Evolutionary conservation across 768 basidiomycete species (phyloP).

Genomic region (Russula lepida): DNA sequence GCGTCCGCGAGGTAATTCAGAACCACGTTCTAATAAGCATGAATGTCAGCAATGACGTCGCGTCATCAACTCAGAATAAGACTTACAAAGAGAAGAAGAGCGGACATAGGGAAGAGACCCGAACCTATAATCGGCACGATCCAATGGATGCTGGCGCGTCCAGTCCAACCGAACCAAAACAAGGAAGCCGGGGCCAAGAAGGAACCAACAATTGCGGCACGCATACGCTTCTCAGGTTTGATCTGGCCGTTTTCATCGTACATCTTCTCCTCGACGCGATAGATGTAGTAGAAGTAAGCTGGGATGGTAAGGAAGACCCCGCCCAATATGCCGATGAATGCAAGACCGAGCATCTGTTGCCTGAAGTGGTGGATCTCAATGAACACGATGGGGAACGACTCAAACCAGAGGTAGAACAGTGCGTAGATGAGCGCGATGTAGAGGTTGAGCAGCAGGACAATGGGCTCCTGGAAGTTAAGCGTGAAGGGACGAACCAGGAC

Average conservation of each 20-base stretch:
- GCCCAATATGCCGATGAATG: conserved; percentile 25
- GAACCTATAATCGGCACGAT: conserved; percentile 30
- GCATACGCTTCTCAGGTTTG: conserved; percentile 29
- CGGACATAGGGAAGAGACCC: conserved; percentile 25
- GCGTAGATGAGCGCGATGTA: conserved; percentile 30
- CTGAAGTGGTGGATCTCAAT: conserved; percentile 28
- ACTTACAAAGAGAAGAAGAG: conserved; percentile 27
- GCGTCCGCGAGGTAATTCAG: conserved; percentile 28
- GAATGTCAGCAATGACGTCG: background rate
- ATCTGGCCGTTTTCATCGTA: conserved; percentile 16
- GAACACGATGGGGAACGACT: conserved; percentile 31
- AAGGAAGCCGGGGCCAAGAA: conserved; percentile 28
- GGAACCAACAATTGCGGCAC: conserved; percentile 28
- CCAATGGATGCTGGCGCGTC: conserved; percentile 28
- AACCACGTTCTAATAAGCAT: conserved; percentile 16
- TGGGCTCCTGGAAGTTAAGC: conserved; percentile 28
- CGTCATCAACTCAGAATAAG: conserved; percentile 21
- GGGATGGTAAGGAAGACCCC: conserved; percentile 8
- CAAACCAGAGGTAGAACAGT: conserved; percentile 30
- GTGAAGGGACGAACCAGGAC: conserved; percentile 28
- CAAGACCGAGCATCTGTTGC: conserved; percentile 26
- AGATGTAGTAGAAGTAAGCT: conserved; percentile 13
- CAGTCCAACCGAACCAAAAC: conserved; percentile 31
- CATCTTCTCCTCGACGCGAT: conserved; percentile 13
- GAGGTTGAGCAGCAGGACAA: conserved; percentile 27